Evolutionary conservation across 257 asterid genomes (phyloP).

Genomic region (Nicotiana undulata): DNA sequence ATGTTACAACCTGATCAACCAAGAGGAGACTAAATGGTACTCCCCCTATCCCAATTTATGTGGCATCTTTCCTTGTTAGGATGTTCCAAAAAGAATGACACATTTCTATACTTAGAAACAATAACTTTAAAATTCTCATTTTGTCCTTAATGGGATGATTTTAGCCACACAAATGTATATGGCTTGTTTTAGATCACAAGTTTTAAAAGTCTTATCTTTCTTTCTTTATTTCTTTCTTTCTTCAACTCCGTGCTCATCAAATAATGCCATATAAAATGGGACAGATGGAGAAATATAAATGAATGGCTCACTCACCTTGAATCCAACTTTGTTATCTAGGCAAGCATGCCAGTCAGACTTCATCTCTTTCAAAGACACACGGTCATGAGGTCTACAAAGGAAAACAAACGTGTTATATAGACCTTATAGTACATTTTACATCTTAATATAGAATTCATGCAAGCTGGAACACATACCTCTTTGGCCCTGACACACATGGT

Average conservation of each 20-base stretch:
- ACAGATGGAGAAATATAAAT: background rate
- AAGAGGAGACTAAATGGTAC: background rate
- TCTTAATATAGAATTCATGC: background rate
- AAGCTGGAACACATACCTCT: conserved; percentile 39
- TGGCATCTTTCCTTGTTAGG: too few relatives aligned
- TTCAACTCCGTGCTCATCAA: too few relatives aligned
- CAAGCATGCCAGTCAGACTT: conserved; percentile 92
- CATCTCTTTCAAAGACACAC: conserved; percentile 82
- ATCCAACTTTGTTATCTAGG: conserved; percentile 85
- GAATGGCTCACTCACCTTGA: conserved; percentile 53
- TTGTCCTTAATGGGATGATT: too few relatives aligned
- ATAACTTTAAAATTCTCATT: too few relatives aligned
- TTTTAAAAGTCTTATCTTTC: too few relatives aligned
- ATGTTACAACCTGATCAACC: background rate
- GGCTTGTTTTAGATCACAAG: too few relatives aligned
- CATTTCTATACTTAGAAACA: too few relatives aligned
- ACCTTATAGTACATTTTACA: background rate
- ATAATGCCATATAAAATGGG: too few relatives aligned
- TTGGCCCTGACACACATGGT: conserved; percentile 92
- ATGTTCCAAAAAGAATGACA: too few relatives aligned
- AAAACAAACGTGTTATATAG: background rate
- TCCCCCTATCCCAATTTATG: too few relatives aligned
- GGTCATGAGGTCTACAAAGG: conserved; percentile 81
- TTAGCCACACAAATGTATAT: too few relatives aligned
- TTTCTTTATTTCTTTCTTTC: too few relatives aligned